phyloP scores from a whole-genome alignment of 257 asterid genomes.

The Eucommia ulmoides region DNA sequence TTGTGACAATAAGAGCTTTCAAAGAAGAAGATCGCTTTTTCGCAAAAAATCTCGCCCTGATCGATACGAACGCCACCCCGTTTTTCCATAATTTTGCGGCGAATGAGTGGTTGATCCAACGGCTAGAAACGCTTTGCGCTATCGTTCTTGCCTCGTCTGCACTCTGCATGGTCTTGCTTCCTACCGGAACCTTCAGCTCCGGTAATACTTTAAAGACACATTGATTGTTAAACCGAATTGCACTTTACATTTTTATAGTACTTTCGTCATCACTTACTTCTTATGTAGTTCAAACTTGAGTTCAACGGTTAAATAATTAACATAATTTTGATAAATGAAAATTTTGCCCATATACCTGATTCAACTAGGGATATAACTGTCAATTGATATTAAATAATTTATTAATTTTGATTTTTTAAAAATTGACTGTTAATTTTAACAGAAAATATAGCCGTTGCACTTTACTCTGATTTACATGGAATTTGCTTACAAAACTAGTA shows the following conservation, averaged over 20 bases:
- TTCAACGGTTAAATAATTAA: too few species aligned
- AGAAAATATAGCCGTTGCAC: neutral
- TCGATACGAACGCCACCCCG: constrained; percentile 77
- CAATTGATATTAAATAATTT: too few species aligned
- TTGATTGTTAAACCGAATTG: too few species aligned
- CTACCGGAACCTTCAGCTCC: constrained; percentile 72
- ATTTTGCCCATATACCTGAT: too few species aligned
- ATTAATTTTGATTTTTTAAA: too few species aligned
- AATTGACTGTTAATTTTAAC: neutral
- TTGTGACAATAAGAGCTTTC: constrained; percentile 70
- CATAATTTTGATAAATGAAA: too few species aligned
- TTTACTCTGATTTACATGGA: neutral
- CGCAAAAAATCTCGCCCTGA: constrained; percentile 51
- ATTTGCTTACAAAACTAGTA: neutral
- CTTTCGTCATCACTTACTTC: too few species aligned
- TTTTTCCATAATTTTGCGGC: constrained; percentile 89
- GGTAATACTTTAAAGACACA: constrained; percentile 36
- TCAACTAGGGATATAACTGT: too few species aligned
- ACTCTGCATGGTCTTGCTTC: constrained; percentile 92
- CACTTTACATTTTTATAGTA: too few species aligned
- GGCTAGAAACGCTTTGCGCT: constrained; percentile 75
- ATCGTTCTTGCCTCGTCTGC: constrained; percentile 76
- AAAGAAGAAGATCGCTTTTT: constrained; percentile 76
- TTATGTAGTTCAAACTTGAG: too few species aligned
- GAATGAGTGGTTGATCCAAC: constrained; percentile 84